Evolutionary conservation across 31 red algal species (phyloP).

Genomic region (Pterothamnion heteromorphum): DNA sequence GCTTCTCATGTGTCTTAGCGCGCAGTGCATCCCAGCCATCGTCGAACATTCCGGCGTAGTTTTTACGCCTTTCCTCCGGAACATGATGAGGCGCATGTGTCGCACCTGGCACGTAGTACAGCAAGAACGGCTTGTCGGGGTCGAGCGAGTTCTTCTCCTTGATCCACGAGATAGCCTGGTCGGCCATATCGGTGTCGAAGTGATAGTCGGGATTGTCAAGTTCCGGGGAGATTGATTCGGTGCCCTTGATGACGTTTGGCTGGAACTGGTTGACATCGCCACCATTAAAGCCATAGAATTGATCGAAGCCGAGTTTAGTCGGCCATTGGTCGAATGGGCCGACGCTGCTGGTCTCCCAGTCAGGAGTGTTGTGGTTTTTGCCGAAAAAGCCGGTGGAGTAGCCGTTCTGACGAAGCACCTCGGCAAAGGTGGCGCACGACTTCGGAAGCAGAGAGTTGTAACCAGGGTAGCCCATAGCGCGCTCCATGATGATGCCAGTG

Average conservation of each 20-base stretch:
- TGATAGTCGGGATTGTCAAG: conserved; percentile 27
- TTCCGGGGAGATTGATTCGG: conserved; percentile 17
- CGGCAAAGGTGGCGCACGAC: conserved; percentile 8
- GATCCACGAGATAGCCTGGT: conserved; percentile 41
- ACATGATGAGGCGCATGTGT: conserved; percentile 43
- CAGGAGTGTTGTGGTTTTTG: conserved; percentile 34
- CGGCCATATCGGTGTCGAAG: conserved; percentile 31
- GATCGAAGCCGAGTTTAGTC: conserved; percentile 19
- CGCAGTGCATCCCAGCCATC: conserved; percentile 34
- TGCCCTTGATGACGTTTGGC: neutral
- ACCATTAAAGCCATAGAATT: conserved; percentile 47
- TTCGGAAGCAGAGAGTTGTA: neutral
- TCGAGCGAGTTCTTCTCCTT: neutral
- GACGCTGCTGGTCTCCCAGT: neutral
- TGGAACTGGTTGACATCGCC: conserved; percentile 29
- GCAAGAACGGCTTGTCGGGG: conserved; percentile 31
- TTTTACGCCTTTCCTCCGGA: neutral
- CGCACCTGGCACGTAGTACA: conserved; percentile 10
- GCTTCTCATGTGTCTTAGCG: neutral
- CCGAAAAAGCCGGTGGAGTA: conserved; percentile 43
- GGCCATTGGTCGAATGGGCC: conserved; percentile 47
- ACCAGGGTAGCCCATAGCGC: conserved; percentile 16
- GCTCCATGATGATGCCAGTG: neutral
- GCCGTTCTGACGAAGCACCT: conserved; percentile 33
- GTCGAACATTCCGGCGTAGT: conserved; percentile 33